These are phyloP conservation scores for Barnettozyma populi DNA, from an alignment of 805 yeast genomes.

Conservation along the genomic window DNA sequence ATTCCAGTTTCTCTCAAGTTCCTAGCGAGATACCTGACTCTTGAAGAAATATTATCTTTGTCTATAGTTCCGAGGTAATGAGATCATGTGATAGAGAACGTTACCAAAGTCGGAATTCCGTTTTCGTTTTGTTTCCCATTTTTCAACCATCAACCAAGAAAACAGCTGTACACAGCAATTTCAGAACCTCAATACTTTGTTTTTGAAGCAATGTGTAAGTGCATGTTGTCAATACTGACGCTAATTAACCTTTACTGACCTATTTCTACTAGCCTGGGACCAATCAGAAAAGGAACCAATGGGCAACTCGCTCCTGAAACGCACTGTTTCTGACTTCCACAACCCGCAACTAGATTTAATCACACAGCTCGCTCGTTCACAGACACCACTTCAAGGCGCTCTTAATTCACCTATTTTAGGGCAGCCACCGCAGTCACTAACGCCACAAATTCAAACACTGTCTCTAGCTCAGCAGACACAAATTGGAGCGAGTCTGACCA, in stretches of 20 bases:
- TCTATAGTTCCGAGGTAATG: not conserved
- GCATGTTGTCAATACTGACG: not conserved
- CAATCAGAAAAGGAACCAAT: slow-evolving; percentile 10
- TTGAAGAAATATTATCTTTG: no score
- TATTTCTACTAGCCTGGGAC: slow-evolving; percentile 11
- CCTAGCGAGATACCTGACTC: no score
- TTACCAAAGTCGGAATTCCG: not conserved
- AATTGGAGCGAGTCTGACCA: not conserved
- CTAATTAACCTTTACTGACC: not conserved
- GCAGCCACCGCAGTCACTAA: not conserved
- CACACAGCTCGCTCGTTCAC: slow-evolving; percentile 11
- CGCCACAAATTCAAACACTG: slow-evolving; percentile 3
- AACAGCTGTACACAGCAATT: not conserved
- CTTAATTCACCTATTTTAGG: slow-evolving; percentile 9
- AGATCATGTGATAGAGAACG: not conserved
- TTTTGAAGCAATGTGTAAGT: slow-evolving; percentile 1
- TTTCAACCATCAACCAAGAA: not conserved
- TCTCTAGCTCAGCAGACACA: slow-evolving; percentile 8
- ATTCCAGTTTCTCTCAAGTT: not conserved
- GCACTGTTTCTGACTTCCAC: slow-evolving; percentile 7
- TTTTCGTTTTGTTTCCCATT: not conserved
- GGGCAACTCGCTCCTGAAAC: slow-evolving; percentile 4
- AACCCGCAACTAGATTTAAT: slow-evolving; percentile 6
- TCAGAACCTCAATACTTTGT: not conserved
- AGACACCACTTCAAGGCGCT: slow-evolving; percentile 15